Conservation (phyloP, 1,139 yeast genomes). For the Candida dubliniensis region DNA sequence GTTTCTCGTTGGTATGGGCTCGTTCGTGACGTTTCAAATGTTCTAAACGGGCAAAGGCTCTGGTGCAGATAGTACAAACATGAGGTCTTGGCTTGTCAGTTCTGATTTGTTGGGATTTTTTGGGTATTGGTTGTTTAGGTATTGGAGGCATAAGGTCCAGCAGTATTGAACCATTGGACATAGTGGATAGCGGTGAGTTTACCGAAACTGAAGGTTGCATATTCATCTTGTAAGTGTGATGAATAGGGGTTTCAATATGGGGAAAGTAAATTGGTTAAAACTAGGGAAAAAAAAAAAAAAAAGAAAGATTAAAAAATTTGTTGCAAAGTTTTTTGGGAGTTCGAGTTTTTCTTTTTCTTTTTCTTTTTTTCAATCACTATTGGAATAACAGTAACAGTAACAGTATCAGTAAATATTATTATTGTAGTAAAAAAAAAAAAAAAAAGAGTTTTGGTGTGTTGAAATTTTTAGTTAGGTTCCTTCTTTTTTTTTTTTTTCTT, state of each 20-base stretch:
- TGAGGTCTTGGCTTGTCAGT: slow-evolving; percentile 93
- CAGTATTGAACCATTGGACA: slow-evolving; percentile 5
- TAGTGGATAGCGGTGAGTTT: slow-evolving; percentile 9
- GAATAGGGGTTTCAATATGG: too few relatives aligned
- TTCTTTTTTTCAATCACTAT: background rate
- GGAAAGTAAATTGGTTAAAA: background rate
- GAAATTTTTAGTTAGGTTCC: too few relatives aligned
- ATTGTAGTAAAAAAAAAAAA: too few relatives aligned
- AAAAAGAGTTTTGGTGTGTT: too few relatives aligned
- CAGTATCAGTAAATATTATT: too few relatives aligned
- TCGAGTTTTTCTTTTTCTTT: background rate
- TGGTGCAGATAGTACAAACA: slow-evolving; percentile 86
- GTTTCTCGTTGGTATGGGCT: slow-evolving; percentile 95
- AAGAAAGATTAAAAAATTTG: background rate
- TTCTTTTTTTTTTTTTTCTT: too few relatives aligned
- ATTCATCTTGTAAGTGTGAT: slow-evolving; percentile 2
- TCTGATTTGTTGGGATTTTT: slow-evolving; percentile 78
- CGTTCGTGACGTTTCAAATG: slow-evolving; percentile 93
- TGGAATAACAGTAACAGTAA: too few relatives aligned
- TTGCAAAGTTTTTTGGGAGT: background rate
- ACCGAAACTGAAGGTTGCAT: slow-evolving; percentile 12
- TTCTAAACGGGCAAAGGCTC: slow-evolving; percentile 94
- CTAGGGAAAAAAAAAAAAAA: background rate
- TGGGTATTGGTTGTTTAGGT: slow-evolving; percentile 70
- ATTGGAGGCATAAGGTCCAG: slow-evolving; percentile 1